Percentiles rank a stretch among this genome's conserved stretches.
phyloP scores from a whole-genome alignment of 805 yeast species.

The Yarrowia sp. region DNA sequence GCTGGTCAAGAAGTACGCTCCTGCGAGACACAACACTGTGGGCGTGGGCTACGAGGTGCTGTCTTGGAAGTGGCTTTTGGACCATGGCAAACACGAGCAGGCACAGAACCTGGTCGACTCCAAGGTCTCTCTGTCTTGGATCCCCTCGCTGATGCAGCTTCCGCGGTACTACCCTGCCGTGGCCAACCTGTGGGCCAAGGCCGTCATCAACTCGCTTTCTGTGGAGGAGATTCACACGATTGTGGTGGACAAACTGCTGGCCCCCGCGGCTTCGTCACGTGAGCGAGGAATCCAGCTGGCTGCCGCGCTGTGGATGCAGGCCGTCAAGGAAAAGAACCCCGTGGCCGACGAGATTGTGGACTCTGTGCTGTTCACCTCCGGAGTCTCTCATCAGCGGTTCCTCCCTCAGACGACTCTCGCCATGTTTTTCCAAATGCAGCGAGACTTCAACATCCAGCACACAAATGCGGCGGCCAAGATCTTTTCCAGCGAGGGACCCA shows the following conservation, averaged over 20 bases:
- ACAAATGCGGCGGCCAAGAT: conserved; percentile 2
- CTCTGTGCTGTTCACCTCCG: not conserved
- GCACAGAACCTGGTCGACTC: conserved; percentile 20
- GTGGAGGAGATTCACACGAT: not conserved
- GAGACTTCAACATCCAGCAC: not conserved
- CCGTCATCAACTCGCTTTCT: not conserved
- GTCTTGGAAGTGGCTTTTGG: conserved; percentile 31
- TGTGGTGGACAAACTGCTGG: not conserved
- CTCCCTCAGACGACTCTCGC: conserved; percentile 5
- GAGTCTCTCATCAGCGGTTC: not conserved
- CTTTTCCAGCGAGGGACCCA: conserved; percentile 13
- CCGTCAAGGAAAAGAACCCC: conserved; percentile 2
- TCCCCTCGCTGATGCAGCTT: conserved; percentile 29
- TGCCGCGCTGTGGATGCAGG: conserved; percentile 23
- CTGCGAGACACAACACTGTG: conserved; percentile 12
- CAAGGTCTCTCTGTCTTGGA: conserved; percentile 4
- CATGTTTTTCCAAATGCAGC: conserved; percentile 34
- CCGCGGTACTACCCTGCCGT: conserved; percentile 27
- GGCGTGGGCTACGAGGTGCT: conserved; percentile 29
- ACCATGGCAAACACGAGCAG: conserved; percentile 36
- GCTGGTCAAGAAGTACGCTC: conserved; percentile 10
- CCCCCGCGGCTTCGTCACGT: conserved; percentile 11
- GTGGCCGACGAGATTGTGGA: conserved; percentile 5
- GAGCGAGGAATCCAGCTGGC: conserved; percentile 26
- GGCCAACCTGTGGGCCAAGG: conserved; percentile 11